A percentile compares a stretch with the other conserved stretches of the same genome.
phyloP scores from a whole-genome alignment of 2,329 filamentous ascomycete species.

The Aaosphaeria arxii region DNA sequence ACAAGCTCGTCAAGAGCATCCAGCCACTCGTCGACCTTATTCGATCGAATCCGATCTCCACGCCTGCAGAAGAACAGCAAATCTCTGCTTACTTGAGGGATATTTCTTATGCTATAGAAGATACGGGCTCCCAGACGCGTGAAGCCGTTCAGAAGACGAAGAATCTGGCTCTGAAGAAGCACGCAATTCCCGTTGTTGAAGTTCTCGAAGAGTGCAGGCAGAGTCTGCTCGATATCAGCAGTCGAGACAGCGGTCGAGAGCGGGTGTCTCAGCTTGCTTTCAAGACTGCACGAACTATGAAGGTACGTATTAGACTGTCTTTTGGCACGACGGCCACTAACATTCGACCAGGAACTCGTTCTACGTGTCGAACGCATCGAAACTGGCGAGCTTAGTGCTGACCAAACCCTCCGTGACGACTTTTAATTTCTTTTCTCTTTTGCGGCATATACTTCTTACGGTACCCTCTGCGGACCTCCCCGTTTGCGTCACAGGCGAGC shows the following conservation, averaged over 20 bases:
- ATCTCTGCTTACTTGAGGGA: constrained; percentile 68
- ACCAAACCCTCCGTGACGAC: constrained; percentile 29
- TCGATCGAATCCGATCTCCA: constrained; percentile 39
- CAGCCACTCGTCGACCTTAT: constrained; percentile 75
- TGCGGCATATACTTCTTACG: too few species aligned
- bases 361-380: constrained; percentile 41
- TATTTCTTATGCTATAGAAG: constrained; percentile 68
- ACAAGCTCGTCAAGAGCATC: constrained; percentile 73
- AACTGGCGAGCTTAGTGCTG: constrained; percentile 35
- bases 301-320: constrained; percentile 44
- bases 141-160: constrained; percentile 47
- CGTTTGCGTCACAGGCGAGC: too few species aligned
- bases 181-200: constrained; percentile 49
- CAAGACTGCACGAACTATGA: constrained; percentile 77
- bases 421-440: constrained; percentile 14
- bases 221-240: constrained; percentile 61
- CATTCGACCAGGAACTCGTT: constrained; percentile 35
- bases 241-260: constrained; percentile 56
- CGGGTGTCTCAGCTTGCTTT: constrained; percentile 80
- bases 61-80: constrained; percentile 37
- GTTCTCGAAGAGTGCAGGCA: constrained; percentile 63
- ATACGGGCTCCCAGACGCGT: constrained; percentile 65
- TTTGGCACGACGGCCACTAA: constrained; percentile 8
- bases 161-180: constrained; percentile 52
- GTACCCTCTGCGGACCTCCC: too few species aligned